A percentile compares a stretch with the other conserved stretches of the same genome.
Conservation (phyloP, 1,284 basidiomycete genomes). For the Rhodotorula sp. region DNA sequence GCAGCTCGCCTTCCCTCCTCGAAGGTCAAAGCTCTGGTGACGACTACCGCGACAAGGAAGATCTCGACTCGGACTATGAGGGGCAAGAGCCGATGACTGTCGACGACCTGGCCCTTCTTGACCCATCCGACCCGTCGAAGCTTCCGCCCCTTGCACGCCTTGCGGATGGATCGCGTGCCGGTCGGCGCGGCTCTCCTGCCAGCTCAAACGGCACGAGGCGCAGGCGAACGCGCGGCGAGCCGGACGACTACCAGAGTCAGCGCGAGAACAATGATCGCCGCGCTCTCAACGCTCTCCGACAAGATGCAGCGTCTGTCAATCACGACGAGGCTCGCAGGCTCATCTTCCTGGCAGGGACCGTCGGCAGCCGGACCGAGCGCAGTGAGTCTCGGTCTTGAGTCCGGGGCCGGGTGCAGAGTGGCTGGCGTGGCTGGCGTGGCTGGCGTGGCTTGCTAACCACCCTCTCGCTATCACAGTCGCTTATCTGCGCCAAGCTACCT, state of each 20-base stretch:
- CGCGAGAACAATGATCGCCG: neutral
- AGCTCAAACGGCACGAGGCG: neutral
- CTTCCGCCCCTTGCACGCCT: slow-evolving; percentile 7
- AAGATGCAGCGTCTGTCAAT: neutral
- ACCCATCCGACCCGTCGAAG: neutral
- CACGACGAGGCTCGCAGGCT: neutral
- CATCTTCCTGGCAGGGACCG: neutral
- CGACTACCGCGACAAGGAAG: slow-evolving; percentile 19
- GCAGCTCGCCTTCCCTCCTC: neutral
- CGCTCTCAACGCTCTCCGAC: neutral
- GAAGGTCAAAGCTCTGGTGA: slow-evolving; percentile 14
- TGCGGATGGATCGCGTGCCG: neutral
- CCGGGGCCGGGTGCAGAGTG: too few relatives aligned
- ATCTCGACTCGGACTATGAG: slow-evolving; percentile 20
- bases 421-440: neutral
- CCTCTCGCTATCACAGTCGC: neutral
- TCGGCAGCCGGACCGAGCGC: neutral
- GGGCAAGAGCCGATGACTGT: neutral
- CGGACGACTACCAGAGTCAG: neutral
- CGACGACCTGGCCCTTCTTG: neutral
- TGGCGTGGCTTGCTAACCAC: neutral
- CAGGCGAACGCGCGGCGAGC: neutral
- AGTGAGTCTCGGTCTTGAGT: neutral
- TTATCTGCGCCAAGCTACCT: slow-evolving; percentile 1
- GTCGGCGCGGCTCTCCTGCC: neutral